Base-by-base conservation (phyloP, 257 asterid species). In the Solanum gandarillasii region DNA sequence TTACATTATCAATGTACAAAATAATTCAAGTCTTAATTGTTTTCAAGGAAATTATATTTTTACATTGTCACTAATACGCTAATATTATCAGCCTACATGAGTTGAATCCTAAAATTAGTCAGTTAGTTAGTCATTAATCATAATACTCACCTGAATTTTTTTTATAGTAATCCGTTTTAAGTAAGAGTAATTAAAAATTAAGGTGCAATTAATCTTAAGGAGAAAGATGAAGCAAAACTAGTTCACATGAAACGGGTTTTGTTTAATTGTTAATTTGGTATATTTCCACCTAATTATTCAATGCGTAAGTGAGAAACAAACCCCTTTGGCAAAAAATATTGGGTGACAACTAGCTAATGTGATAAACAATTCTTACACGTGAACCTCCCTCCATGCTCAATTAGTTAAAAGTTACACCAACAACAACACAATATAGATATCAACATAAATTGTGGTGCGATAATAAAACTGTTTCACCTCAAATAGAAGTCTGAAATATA, bases 291-390 rank as follows among this genome's bases (percentile, higher is more conserved):
- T 21, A 79, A 48, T 48, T 39, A 48, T 82, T 48, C 46, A 82
- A 71, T 31, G 86, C 86, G 43, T 82, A 48, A 29, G 39, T 82
- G 7, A 82, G 70, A 82, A 82, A 82, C 43, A 46, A 82, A 25
- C 82, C 25, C 79, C 83, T 91, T 87, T n/a, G 87, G 90, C 86
- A 62, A 79, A 62, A 82, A 82, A 88, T 84, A 58, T 86, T 89
- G 12, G 89, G 90, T 83, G 83, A n/a, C 85, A 46, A 62, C 89
- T 86, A 85, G 55, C 68, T 25, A 81, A 38, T 48, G 9, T 46
- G 68, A 48, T 82, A 48, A 82, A 48, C 43, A 82, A 48, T 18
- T 8, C 21, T 3, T 82, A 48, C 70, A 29, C 70, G 85, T 48
- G 70, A 82, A 48, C 86, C 70, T 82, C 70, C 43, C 67, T 48